Conservation (phyloP, 1,284 basidiomycete species). For the Ceratobasidium sp. region DNA sequence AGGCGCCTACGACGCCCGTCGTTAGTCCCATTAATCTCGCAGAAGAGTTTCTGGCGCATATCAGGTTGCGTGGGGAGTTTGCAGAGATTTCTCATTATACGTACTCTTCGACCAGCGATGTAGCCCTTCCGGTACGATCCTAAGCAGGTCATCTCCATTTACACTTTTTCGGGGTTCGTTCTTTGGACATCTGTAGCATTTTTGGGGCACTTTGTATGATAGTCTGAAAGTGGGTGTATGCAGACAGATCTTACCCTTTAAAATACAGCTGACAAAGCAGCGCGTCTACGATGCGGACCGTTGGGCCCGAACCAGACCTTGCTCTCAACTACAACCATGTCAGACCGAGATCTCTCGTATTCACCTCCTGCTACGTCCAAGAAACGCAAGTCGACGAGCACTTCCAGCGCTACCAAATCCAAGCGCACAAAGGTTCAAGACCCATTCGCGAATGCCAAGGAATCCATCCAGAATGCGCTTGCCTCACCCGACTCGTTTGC, state of each 20-base stretch:
- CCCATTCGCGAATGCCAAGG: slow-evolving; percentile 14
- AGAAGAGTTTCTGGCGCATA: slow-evolving; percentile 36
- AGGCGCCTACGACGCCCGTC: slow-evolving; percentile 11
- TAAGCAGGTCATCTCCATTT: not conserved
- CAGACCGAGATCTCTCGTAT: not conserved
- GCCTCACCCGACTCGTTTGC: slow-evolving; percentile 12
- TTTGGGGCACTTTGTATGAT: no score
- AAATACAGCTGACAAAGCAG: slow-evolving; percentile 4
- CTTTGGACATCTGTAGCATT: no score
- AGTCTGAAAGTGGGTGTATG: not conserved
- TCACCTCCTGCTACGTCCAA: not conserved
- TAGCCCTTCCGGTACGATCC: not conserved
- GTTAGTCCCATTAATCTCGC: not conserved
- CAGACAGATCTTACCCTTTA: not conserved
- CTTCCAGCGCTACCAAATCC: not conserved
- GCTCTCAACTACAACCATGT: not conserved
- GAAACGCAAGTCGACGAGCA: slow-evolving; percentile 19
- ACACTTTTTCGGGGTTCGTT: no score
- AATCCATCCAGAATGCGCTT: not conserved
- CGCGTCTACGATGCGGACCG: not conserved
- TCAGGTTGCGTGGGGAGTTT: slow-evolving; percentile 18
- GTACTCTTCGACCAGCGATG: slow-evolving; percentile 4
- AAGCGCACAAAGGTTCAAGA: slow-evolving; percentile 16
- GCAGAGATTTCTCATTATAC: slow-evolving; percentile 33
- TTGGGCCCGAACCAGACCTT: not conserved